Conservation (phyloP, 345 rosid species). For the Eucalyptus cloeziana region DNA sequence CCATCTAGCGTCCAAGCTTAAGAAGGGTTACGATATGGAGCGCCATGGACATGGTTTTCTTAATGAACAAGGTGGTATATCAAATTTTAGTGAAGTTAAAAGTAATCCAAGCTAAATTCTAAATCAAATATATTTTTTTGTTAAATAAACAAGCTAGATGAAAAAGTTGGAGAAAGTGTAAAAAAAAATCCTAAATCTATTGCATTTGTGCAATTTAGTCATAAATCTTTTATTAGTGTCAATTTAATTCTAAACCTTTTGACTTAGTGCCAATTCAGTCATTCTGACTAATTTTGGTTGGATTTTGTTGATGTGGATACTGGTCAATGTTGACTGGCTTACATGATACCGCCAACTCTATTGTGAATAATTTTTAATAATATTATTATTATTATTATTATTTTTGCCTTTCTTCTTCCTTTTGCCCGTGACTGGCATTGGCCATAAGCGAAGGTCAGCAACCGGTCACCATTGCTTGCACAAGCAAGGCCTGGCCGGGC, state of each 20-base stretch:
- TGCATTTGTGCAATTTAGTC: too few relatives aligned
- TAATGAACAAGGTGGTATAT: neutral
- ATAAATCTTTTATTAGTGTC: rapidly evolving
- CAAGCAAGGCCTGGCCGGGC: rapidly evolving
- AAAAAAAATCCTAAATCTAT: rapidly evolving
- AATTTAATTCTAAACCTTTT: rapidly evolving
- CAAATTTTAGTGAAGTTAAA: neutral
- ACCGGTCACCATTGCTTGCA: rapidly evolving
- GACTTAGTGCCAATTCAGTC: rapidly evolving
- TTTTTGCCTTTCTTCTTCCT: too few relatives aligned
- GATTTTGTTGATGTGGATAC: too few relatives aligned
- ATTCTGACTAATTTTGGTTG: rapidly evolving
- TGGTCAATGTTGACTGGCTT: rapidly evolving
- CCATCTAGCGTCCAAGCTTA: too few relatives aligned
- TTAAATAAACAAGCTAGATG: too few relatives aligned
- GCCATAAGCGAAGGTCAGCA: rapidly evolving
- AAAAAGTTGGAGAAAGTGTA: too few relatives aligned
- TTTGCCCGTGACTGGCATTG: rapidly evolving
- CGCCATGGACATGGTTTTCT: neutral
- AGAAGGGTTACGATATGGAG: too few relatives aligned
- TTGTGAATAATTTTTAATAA: too few relatives aligned
- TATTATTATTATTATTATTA: too few relatives aligned
- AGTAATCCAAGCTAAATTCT: neutral
- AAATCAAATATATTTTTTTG: neutral
- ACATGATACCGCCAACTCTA: rapidly evolving